phyloP scores from a whole-genome alignment of 352 stramenopile species.

The Pythium periplocum region DNA sequence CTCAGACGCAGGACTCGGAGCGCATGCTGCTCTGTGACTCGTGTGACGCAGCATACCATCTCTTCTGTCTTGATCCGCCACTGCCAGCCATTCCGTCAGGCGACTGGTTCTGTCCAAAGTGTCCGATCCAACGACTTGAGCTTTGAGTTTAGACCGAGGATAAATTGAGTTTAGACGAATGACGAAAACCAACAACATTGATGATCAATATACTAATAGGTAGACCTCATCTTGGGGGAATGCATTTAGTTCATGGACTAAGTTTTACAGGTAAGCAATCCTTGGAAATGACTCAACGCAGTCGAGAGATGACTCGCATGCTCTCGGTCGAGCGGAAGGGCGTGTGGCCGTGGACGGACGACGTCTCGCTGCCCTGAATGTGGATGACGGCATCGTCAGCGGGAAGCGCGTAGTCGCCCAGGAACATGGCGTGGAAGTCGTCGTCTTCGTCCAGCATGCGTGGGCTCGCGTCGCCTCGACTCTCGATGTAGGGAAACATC shows the following conservation, averaged over 20 bases:
- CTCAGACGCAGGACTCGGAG: conserved; percentile 56
- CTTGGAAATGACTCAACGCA: too few species aligned
- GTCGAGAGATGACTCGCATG: too few species aligned
- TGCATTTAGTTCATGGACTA: too few species aligned
- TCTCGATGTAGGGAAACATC: conserved; percentile 17
- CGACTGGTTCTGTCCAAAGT: conserved; percentile 80
- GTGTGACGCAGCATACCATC: conserved; percentile 80
- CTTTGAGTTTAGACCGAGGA: too few species aligned
- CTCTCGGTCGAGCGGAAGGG: too few species aligned
- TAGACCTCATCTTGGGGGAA: too few species aligned
- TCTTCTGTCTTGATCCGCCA: conserved; percentile 70
- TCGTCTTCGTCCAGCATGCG: conserved; percentile 20
- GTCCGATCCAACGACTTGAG: conserved; percentile 24
- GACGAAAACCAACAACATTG: too few species aligned
- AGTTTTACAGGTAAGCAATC: too few species aligned
- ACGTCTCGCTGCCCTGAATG: too few species aligned
- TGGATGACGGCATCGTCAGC: conserved; percentile 51
- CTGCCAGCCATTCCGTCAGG: conserved; percentile 53
- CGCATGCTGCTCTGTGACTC: conserved; percentile 82
- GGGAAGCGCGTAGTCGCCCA: conserved; percentile 37
- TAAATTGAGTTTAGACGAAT: too few species aligned
- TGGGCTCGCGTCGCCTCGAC: background rate
- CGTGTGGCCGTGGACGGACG: too few species aligned
- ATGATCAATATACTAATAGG: too few species aligned
- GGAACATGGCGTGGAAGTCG: conserved; percentile 52